Evolutionary conservation across 768 basidiomycete genomes (phyloP), one percentile per base, ranked within the genome.

Genomic region (Mycena amicta): DNA sequence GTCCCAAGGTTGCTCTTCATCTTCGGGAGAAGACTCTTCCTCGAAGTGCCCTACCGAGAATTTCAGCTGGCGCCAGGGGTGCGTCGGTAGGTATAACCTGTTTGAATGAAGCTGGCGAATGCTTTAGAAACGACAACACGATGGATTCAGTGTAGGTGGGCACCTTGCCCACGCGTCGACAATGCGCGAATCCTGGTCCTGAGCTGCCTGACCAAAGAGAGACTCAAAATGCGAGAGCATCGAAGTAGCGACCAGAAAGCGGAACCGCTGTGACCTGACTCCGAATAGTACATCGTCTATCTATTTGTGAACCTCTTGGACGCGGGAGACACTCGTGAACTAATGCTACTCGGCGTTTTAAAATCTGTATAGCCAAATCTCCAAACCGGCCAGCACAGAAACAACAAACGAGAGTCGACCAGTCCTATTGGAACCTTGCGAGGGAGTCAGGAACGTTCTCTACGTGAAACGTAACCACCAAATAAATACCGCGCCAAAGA

Each of bases 401-500:
- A 57, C 5, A 52, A 15, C 45, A 54, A 29, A 43, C 41, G 31
- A 2, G 37, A 43, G 15, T 63, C 59, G 27, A 65, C 61, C 46
- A 65, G 41, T 2, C 57, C 64, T 22, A 55, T n/a, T 13, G 64
- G 64, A 12, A 65, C 54, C 64, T 65, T 18, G 16, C 25, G 28
- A 25, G 3, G 23, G 43, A 49, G 27, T 2, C 5, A 20, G 18
- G 25, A 29, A 13, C 47, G 27, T 33, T 26, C 49, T 47, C 25
- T 18, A n/a, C 40, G 2, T 28, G 39, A 28, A 23, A 73, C 60
- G 18, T 22, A 23, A 5, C 20, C 18, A 47, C 27, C 60, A 23
- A 63, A 55, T 53, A 18, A 15, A 27, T 67, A 89, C 88, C 8
- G 89, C 85, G 5, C 90, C 89, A 69, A 88, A 89, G 1, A 74